Base-by-base conservation (phyloP, 805 yeast genomes). In the Isabelozyma rhagii region DNA sequence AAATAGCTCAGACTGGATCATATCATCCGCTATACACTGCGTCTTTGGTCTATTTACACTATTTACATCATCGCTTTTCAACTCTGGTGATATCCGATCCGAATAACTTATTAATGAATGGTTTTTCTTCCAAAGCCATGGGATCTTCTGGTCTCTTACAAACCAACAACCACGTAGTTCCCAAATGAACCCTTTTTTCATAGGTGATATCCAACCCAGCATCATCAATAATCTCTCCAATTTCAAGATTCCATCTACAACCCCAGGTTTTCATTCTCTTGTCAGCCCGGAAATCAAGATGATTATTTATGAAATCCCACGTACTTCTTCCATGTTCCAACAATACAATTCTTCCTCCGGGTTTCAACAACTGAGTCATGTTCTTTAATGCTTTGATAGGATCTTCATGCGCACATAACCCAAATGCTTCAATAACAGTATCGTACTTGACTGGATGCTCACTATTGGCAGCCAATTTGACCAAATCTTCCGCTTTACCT, bases 171-270 rank as follows among this genome's bases (percentile, higher is more conserved):
- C 94, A 92, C 5, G 97, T 90, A 1, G 98, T 88, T 17, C 98
- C 98, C 53, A 94, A 78, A 69, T 94, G 97, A 17, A 83, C 83
- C 55, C 96, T 76, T 54, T 81, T 82, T 60, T 89, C 93, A 56
- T 82, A 84, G 2, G 91, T 89, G 42, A 94, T 80, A 55, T 87
- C 92, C 49, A 94, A 74, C 0, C 96, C 96, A 6, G 96, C 84
- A 51, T 83, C 83, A 62, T 87, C 92, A 27, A 94, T 78, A 40
- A 94, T 75, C 58, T 87, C 96, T 21, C 92, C 96, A 56, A 94
- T 89, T 63, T 94, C 98, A 54, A 94, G 72, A 63, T 94, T 94
- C 97, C 98, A 94, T 62, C 98, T 77, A 68, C 99, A 94, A 1
- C 97, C 99, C 97, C 98, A 94, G 3, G 85, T 83, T 51, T 86